Evolutionary conservation across 1,284 basidiomycete genomes (phyloP), one percentile per base, ranked within the genome.

Genomic region (Coriolopsis trogii): DNA sequence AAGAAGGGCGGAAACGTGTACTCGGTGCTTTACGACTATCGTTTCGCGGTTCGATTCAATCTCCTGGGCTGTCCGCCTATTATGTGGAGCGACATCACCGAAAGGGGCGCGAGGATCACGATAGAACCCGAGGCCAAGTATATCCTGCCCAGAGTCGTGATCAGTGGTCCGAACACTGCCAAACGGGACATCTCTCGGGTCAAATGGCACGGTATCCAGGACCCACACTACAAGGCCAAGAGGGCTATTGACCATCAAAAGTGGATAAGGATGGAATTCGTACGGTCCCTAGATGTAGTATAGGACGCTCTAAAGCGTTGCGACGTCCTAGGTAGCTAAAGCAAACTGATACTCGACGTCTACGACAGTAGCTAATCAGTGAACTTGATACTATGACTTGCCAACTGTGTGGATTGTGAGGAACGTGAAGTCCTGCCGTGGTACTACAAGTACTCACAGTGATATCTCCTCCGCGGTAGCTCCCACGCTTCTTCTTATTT

Each of bases 401-500:
- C 71, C 80, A 95, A 76, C 91, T 93, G 62, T 26, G 59, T 51
- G 25, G 24, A 50, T 33, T 12, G 46, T 51, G 23, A 65, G 46
- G 31, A 57, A 34, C 15, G 30, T 9, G 41, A 42, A 33, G 33
- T 21, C 21, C 12, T 13, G 23, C 36, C 42, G 9, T 28, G 3
- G 6, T 18, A 44, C 21, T 2, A 41, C 26, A 23, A 24, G 39
- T 53, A 74, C 83, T 68, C 66, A 93, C 89, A 29, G 93, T 95
- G 56, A 97, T 97, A 63, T 93, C 91, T 29, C 94, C 94, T 16
- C 94, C 94, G 42, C 82, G 82, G 71, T 97, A 96, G 58, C 89
- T 92, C 3, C 95, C 96, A 62, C 91, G 79, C 76, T 99, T 98
- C 77, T 98, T 98, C 84, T 99, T 99, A 77, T 98, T 98, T 77